Evolutionary conservation across 2,329 filamentous ascomycete species (phyloP).

Genomic region (Didymella sp.): DNA sequence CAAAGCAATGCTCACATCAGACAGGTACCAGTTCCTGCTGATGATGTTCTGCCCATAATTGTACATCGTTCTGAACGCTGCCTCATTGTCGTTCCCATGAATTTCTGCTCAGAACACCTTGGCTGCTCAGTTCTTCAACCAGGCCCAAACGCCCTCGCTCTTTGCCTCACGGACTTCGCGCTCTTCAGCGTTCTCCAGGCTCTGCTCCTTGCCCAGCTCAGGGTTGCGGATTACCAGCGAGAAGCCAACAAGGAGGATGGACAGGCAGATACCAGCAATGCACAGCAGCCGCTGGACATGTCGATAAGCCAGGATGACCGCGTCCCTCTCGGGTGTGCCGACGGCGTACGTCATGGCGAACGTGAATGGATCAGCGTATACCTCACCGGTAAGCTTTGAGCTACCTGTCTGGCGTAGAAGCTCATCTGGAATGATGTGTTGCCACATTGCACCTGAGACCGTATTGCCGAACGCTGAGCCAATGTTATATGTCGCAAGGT

Average conservation of each 20-base stretch:
- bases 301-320: conserved; percentile 54
- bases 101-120: not conserved
- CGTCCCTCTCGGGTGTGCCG: conserved; percentile 54
- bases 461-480: conserved; percentile 66
- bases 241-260: conserved; percentile 56
- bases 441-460: conserved; percentile 69
- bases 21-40: conserved; percentile 1
- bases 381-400: conserved; percentile 47
- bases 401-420: conserved; percentile 53
- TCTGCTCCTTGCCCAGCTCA: conserved; percentile 55
- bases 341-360: conserved; percentile 51
- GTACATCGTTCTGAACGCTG: not conserved
- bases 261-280: conserved; percentile 59
- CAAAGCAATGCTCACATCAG: not conserved
- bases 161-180: not conserved
- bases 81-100: not conserved
- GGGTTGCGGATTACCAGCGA: conserved; percentile 57
- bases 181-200: conserved; percentile 52
- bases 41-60: not conserved
- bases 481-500: conserved; percentile 67
- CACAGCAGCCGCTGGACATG: conserved; percentile 57
- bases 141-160: conserved; percentile 7
- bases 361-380: conserved; percentile 54
- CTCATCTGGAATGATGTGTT: conserved; percentile 56
- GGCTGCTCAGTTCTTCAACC: conserved; percentile 10